A percentile compares a stretch with the other conserved stretches of the same genome.
Conservation (phyloP, 805 yeast species). For the Babjeviella inositovora region DNA sequence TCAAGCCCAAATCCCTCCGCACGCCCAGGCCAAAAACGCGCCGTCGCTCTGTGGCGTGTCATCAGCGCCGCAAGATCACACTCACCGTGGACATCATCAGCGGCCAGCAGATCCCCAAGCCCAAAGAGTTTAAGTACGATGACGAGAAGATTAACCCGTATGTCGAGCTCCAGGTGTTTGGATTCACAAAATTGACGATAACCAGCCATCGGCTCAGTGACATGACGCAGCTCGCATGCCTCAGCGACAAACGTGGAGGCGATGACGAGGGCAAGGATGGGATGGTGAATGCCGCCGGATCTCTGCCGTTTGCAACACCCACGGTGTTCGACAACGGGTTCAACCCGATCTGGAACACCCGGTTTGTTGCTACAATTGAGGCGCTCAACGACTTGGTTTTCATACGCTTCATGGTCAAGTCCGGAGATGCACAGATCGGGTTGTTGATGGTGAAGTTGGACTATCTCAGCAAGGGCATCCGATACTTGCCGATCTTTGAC, state of each 20-base stretch:
- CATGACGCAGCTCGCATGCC: constrained; percentile 1
- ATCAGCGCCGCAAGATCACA: no score
- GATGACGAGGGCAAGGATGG: constrained; percentile 1
- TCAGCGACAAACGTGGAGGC: constrained; percentile 1
- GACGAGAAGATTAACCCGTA: constrained; percentile 37
- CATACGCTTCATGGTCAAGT: constrained; percentile 32
- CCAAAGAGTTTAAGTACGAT: constrained; percentile 28
- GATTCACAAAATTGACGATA: no score
- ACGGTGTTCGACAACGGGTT: constrained; percentile 60
- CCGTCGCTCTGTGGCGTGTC: constrained; percentile 2
- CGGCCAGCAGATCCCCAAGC: constrained; percentile 75
- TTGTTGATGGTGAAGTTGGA: constrained; percentile 40
- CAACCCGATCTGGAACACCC: constrained; percentile 70
- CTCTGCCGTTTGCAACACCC: constrained; percentile 4
- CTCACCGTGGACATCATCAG: constrained; percentile 42
- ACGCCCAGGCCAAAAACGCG: no score
- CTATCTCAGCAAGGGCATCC: constrained; percentile 61
- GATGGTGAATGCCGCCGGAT: constrained; percentile 3
- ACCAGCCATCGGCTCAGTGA: constrained; percentile 3
- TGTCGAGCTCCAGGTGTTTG: constrained; percentile 43
- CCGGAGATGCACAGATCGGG: constrained; percentile 30
- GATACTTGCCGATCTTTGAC: constrained; percentile 70
- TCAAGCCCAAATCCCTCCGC: constrained; percentile 49
- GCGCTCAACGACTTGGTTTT: constrained; percentile 33
- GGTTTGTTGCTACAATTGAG: constrained; percentile 21